phyloP scores from a whole-genome alignment of 2,329 filamentous ascomycete genomes.

The Huntiella omanensis region DNA sequence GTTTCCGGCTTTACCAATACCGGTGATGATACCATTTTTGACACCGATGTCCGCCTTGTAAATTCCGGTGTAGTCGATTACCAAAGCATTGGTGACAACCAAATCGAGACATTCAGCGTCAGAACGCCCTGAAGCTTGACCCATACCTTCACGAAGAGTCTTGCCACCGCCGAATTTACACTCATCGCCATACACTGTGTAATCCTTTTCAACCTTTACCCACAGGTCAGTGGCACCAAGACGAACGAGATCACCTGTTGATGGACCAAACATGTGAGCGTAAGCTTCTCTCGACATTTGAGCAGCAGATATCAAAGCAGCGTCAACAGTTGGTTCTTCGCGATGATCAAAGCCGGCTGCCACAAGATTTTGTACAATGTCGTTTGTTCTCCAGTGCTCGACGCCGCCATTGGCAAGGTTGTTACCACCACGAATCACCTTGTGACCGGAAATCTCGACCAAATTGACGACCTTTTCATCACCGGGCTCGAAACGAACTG shows the following conservation, averaged over 20 bases:
- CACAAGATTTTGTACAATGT: slow-evolving; percentile 49
- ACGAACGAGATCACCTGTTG: slow-evolving; percentile 67
- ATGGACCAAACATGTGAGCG: slow-evolving; percentile 79
- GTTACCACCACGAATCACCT: slow-evolving; percentile 72
- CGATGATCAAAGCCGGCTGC: slow-evolving; percentile 60
- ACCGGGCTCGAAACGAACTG: slow-evolving; percentile 82
- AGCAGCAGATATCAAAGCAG: slow-evolving; percentile 38
- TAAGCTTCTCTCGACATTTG: slow-evolving; percentile 66
- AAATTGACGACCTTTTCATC: slow-evolving; percentile 79
- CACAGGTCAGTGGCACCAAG: slow-evolving; percentile 74
- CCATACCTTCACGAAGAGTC: slow-evolving; percentile 87
- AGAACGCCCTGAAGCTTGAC: slow-evolving; percentile 61
- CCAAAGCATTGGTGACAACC: slow-evolving; percentile 73
- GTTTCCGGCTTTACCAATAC: slow-evolving; percentile 86
- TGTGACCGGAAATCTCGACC: slow-evolving; percentile 70
- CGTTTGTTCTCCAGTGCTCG: slow-evolving; percentile 40
- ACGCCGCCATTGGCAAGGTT: slow-evolving; percentile 54
- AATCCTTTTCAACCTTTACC: slow-evolving; percentile 75
- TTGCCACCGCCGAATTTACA: slow-evolving; percentile 93
- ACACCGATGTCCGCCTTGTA: slow-evolving; percentile 95
- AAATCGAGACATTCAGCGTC: slow-evolving; percentile 62
- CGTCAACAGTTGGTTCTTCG: slow-evolving; percentile 40
- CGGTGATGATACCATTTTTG: slow-evolving; percentile 69
- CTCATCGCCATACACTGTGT: slow-evolving; percentile 75
- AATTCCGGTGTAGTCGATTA: slow-evolving; percentile 82